Percentiles rank a stretch among this genome's conserved stretches.
Evolutionary conservation across 768 basidiomycete species (phyloP).

Genomic region (Lactarius quietus): DNA sequence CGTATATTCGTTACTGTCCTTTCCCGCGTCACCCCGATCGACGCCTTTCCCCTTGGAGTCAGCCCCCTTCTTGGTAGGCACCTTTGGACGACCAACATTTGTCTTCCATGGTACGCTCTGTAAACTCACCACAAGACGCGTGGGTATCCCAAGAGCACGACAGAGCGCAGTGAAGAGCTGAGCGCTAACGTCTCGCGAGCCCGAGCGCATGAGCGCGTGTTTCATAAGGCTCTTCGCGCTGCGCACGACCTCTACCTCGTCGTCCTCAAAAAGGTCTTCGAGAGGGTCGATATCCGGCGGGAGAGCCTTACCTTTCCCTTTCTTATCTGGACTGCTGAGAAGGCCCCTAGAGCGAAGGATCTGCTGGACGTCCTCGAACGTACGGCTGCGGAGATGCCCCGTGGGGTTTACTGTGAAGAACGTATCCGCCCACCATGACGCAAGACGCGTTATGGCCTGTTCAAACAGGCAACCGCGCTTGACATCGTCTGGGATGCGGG

Average conservation of each 20-base stretch:
- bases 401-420: slow-evolving; percentile 63
- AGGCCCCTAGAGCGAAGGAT: slow-evolving; percentile 22
- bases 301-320: slow-evolving; percentile 18
- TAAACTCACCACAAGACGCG: slow-evolving; percentile 83
- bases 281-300: slow-evolving; percentile 26
- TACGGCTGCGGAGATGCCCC: slow-evolving; percentile 70
- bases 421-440: slow-evolving; percentile 77
- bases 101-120: slow-evolving; percentile 93
- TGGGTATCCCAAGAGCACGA: slow-evolving; percentile 80
- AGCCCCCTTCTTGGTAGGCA: slow-evolving; percentile 41
- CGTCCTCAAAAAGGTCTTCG: slow-evolving; percentile 45
- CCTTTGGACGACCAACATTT: slow-evolving; percentile 53
- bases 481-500: slow-evolving; percentile 72
- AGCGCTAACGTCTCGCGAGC: slow-evolving; percentile 81
- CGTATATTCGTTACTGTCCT: slow-evolving; percentile 38
- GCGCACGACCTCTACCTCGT: slow-evolving; percentile 59
- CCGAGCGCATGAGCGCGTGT: slow-evolving; percentile 74
- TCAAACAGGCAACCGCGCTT: slow-evolving; percentile 89
- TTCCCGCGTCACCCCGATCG: slow-evolving; percentile 33
- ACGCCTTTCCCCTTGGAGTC: slow-evolving; percentile 35
- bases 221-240: slow-evolving; percentile 90
- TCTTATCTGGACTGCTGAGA: slow-evolving; percentile 23
- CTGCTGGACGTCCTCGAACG: slow-evolving; percentile 69
- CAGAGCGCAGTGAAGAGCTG: slow-evolving; percentile 91
- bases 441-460: slow-evolving; percentile 65